Conservation (phyloP, 257 asterid genomes). For the Penstemon davidsonii region DNA sequence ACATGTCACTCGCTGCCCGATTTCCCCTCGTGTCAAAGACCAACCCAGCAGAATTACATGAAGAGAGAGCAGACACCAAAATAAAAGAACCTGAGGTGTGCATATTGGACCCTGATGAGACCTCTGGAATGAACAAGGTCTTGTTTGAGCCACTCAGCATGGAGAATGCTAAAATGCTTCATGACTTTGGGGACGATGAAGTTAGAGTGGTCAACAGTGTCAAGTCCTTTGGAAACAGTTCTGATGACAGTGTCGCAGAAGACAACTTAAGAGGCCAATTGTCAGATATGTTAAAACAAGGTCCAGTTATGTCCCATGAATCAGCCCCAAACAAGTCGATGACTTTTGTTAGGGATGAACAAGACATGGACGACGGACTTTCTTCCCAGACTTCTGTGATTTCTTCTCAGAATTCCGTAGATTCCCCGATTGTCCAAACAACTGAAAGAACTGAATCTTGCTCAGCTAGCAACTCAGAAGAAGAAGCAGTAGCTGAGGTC, state of each 20-base stretch:
- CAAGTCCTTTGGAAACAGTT: slow-evolving; percentile 18
- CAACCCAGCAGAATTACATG: slow-evolving; percentile 37
- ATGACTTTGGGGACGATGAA: slow-evolving; percentile 30
- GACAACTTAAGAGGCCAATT: slow-evolving; percentile 38
- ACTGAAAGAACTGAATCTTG: slow-evolving; percentile 49
- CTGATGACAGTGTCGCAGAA: slow-evolving; percentile 31
- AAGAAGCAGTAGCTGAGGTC: slow-evolving; percentile 38
- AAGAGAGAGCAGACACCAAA: slow-evolving; percentile 34
- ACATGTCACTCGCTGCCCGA: slow-evolving; percentile 65
- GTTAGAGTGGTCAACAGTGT: slow-evolving; percentile 36
- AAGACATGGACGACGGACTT: slow-evolving; percentile 53
- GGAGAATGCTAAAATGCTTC: slow-evolving; percentile 6
- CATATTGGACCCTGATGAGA: slow-evolving; percentile 44
- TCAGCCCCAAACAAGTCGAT: slow-evolving; percentile 32
- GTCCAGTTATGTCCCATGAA: slow-evolving; percentile 39
- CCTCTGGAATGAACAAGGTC: slow-evolving; percentile 42
- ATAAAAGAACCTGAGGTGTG: slow-evolving; percentile 47
- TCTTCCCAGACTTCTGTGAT: slow-evolving; percentile 66
- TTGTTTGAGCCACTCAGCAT: slow-evolving; percentile 29
- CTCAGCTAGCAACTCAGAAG: slow-evolving; percentile 51
- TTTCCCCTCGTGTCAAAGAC: slow-evolving; percentile 43
- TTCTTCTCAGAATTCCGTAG: slow-evolving; percentile 67
- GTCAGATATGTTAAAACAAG: slow-evolving; percentile 38
- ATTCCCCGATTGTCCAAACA: slow-evolving; percentile 46
- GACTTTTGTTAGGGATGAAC: slow-evolving; percentile 44